A percentile compares a stretch with the other conserved stretches of the same genome.
Evolutionary conservation across 306 rosid species (phyloP).

Genomic region (Prinsepia uniflora): DNA sequence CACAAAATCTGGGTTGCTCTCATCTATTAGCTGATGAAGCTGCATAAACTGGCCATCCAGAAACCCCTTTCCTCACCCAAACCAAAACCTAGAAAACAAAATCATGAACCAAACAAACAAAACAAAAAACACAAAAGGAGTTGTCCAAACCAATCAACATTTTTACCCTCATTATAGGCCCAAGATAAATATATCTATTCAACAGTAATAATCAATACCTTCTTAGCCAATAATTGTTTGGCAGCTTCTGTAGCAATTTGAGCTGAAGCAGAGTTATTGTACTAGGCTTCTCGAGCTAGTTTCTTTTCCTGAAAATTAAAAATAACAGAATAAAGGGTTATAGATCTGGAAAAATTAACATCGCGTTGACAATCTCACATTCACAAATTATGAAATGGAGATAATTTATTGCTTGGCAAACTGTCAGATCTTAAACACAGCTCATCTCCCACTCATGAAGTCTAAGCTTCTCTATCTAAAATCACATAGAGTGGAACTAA

Average conservation of each 20-base stretch:
- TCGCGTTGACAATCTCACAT: background rate
- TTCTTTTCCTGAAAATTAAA: constrained; percentile 14
- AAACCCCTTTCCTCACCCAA: constrained; percentile 51
- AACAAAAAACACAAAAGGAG: too few relatives aligned
- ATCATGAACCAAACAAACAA: constrained; percentile 18
- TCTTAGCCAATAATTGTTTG: background rate
- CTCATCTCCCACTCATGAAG: too few relatives aligned
- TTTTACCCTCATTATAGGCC: too few relatives aligned
- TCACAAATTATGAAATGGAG: background rate
- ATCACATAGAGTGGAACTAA: too few relatives aligned
- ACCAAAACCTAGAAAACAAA: background rate
- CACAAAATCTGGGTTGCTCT: constrained; percentile 92
- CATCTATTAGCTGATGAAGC: constrained; percentile 95
- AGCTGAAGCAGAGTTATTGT: background rate
- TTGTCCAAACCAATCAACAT: too few relatives aligned
- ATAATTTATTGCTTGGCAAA: too few relatives aligned
- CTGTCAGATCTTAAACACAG: too few relatives aligned
- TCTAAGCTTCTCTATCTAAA: too few relatives aligned
- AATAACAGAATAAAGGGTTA: background rate
- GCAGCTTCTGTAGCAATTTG: constrained; percentile 19
- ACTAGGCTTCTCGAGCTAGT: constrained; percentile 7
- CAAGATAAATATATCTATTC: too few relatives aligned
- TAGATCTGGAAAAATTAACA: background rate
- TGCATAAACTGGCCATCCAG: constrained; percentile 87
- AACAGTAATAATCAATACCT: background rate